Evolutionary conservation across 2,329 filamentous ascomycete species (phyloP).

Genomic region (Bisporella sp.): DNA sequence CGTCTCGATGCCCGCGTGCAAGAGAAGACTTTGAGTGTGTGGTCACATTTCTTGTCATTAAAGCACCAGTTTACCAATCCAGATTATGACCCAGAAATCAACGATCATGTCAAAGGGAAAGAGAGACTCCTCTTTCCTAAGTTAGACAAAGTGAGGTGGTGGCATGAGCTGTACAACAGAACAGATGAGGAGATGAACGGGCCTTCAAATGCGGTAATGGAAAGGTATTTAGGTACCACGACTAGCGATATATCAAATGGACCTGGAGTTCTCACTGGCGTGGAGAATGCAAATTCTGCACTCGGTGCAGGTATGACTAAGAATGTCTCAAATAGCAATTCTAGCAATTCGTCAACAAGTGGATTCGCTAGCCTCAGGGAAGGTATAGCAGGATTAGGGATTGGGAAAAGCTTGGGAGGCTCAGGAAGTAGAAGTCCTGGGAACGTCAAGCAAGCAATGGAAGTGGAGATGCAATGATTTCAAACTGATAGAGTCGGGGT

Average conservation of each 20-base stretch:
- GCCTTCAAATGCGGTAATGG: slow-evolving; percentile 43
- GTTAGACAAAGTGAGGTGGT: slow-evolving; percentile 80
- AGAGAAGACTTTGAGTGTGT: slow-evolving; percentile 77
- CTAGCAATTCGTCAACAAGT: slow-evolving; percentile 14
- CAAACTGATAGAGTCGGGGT: neutral
- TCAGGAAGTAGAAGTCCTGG: slow-evolving; percentile 20
- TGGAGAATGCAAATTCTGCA: slow-evolving; percentile 20
- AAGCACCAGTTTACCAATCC: slow-evolving; percentile 76
- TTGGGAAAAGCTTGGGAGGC: slow-evolving; percentile 28
- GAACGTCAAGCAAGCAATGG: slow-evolving; percentile 12
- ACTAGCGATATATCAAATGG: slow-evolving; percentile 6
- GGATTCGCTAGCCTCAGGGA: slow-evolving; percentile 36
- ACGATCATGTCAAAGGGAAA: slow-evolving; percentile 72
- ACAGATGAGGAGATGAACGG: slow-evolving; percentile 92
- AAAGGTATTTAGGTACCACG: slow-evolving; percentile 18
- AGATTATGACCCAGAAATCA: slow-evolving; percentile 65
- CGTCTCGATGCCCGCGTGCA: slow-evolving; percentile 61
- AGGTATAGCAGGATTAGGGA: slow-evolving; percentile 36
- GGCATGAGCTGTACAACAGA: slow-evolving; percentile 80
- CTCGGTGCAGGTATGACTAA: slow-evolving; percentile 15
- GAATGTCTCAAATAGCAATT: slow-evolving; percentile 22
- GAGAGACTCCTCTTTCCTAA: slow-evolving; percentile 81
- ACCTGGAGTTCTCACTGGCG: slow-evolving; percentile 17
- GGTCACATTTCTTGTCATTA: slow-evolving; percentile 88
- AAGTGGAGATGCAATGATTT: neutral